Base-by-base conservation (phyloP, 768 basidiomycete species). In the Thelephora ganbajun region DNA sequence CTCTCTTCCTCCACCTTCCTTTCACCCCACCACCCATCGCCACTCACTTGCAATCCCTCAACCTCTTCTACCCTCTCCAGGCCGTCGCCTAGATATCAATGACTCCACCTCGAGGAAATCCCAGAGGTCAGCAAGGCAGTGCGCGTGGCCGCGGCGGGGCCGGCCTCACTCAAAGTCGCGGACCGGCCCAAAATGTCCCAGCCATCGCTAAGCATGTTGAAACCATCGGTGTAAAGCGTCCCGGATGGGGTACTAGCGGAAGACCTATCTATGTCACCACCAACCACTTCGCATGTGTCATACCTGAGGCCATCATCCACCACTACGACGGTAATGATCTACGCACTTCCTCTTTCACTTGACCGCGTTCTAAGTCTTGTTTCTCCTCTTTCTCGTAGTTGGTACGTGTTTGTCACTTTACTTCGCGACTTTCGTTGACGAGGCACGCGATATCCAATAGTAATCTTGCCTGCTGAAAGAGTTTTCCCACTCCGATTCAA, bases 321-420 rank as follows among this genome's bases (percentile, higher is more conserved):
- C 87, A 89, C 55, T 88, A 89, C 55, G 85, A 90, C 59, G 79
- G 87, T 82, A 57, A 41, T 41, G 18, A 41, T 51, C 79, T 58
- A 45, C 13, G 18, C 36, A 7, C 34, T 36, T 22, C 47, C 43
- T 41, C 33, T 46, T 33, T 16, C 36, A 14, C 22, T 11, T 33
- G 50, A 34, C 53, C 16, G 33, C 20, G 6, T 36, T 43, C 18
- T 39, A 14, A 11, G 35, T 47, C 43, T 18, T 35, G 7, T 26
- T 44, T n/a, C 35, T 11, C 22, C 35, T 37, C n/a, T 35, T 16
- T 20, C 19, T 13, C 37, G 9, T 44, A 57, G 56, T 57, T 33
- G 55, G 53, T 57, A 47, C 18, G 54, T 52, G 12, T 9, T 9
- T n/a, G 12, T 7, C 16, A 22, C 22, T 2, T 19, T 41, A 18